Evolutionary conservation across 2,329 filamentous ascomycete species (phyloP).

Genomic region (Colletotrichum gloeosporioides): DNA sequence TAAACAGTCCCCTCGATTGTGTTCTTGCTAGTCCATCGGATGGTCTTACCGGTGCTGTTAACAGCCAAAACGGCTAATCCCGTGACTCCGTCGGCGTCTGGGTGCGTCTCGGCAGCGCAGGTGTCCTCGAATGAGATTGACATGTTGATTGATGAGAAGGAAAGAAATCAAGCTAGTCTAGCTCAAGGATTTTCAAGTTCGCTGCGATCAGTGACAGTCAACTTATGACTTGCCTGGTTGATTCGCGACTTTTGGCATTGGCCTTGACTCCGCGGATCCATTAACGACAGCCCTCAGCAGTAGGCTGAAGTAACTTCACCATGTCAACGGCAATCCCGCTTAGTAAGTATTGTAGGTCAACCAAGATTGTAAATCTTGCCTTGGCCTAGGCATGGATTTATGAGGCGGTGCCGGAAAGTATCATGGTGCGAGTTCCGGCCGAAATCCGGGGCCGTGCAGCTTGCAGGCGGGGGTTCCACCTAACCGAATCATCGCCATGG

Average conservation of each 20-base stretch:
- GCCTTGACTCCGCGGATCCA: neutral
- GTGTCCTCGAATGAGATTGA: neutral
- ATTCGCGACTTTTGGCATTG: neutral
- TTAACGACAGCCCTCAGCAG: neutral
- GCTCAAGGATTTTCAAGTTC: accelerated
- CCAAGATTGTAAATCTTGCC: neutral
- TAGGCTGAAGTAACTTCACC: neutral
- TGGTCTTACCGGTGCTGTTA: neutral
- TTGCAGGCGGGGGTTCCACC: neutral
- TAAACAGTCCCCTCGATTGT: neutral
- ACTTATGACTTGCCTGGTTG: neutral
- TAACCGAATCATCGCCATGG: neutral
- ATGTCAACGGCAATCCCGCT: neutral
- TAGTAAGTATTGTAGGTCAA: neutral
- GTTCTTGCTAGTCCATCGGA: neutral
- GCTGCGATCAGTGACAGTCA: neutral
- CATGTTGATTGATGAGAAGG: neutral
- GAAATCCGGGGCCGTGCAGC: neutral
- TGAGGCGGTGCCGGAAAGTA: neutral
- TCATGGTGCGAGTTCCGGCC: neutral
- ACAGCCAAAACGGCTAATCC: neutral
- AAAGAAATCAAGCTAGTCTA: neutral
- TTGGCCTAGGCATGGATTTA: neutral
- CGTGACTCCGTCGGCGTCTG: neutral
- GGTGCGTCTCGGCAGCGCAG: neutral